phyloP scores from a whole-genome alignment of 352 stramenopile species.

The Halophytophthora polymorphica region DNA sequence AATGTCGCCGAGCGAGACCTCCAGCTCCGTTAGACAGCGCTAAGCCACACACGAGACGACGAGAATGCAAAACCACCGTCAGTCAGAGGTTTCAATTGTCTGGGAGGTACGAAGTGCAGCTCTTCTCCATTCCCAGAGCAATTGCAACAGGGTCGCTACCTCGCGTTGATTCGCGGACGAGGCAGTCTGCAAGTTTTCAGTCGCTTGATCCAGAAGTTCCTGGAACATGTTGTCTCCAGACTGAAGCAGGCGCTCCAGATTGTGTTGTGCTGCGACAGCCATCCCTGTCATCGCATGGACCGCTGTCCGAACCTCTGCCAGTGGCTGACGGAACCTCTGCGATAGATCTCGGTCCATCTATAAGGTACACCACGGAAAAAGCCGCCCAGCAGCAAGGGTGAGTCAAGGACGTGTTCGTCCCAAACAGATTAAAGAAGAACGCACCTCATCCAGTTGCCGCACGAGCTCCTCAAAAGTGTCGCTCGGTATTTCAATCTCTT shows the following conservation, averaged over 20 bases:
- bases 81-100: too few species aligned
- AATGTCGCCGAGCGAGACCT: constrained; percentile 38
- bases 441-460: constrained; percentile 21
- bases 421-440: background rate
- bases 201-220: constrained; percentile 18
- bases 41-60: constrained; percentile 8
- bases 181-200: constrained; percentile 7
- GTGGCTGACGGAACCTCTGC: constrained; percentile 21
- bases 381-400: background rate
- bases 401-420: background rate
- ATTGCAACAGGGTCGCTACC: constrained; percentile 2
- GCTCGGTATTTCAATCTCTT: constrained; percentile 22
- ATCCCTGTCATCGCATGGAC: constrained; percentile 22
- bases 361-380: background rate
- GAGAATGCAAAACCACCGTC: background rate
- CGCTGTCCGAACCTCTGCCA: constrained; percentile 23
- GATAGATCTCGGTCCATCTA: constrained; percentile 25
- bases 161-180: constrained; percentile 8
- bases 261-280: constrained; percentile 12
- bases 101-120: too few species aligned
- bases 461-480: constrained; percentile 17
- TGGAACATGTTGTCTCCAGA: constrained; percentile 23
- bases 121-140: background rate
- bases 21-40: constrained; percentile 37
- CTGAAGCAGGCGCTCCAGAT: constrained; percentile 25